These are phyloP conservation scores for Sordariomycetes sp. DNA, from an alignment of 2,329 filamentous ascomycete genomes.

Conservation along the genomic window DNA sequence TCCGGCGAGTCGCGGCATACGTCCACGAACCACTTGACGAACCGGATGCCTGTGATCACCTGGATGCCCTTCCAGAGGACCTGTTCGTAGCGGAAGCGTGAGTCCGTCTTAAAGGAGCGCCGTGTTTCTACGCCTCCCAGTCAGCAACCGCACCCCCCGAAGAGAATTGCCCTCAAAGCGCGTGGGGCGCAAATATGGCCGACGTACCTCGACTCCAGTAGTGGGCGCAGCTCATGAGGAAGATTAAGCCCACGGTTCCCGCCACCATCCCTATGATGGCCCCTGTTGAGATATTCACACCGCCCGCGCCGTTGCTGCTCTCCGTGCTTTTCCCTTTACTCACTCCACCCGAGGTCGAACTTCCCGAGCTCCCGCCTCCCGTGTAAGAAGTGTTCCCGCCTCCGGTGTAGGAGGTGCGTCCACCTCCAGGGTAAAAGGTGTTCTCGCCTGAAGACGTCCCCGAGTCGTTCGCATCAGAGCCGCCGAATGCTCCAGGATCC, in stretches of 20 bases:
- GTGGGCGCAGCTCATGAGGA: background rate
- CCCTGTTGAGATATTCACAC: background rate
- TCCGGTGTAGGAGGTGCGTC: background rate
- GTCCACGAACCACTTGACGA: background rate
- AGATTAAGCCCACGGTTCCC: background rate
- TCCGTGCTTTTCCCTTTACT: background rate
- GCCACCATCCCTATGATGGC: background rate
- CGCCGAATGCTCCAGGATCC: too few relatives aligned
- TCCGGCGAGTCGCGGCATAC: background rate
- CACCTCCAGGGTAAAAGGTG: background rate
- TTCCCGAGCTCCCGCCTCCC: background rate
- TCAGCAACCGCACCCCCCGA: background rate
- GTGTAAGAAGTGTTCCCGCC: background rate
- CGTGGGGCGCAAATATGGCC: background rate
- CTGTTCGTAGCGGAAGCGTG: background rate
- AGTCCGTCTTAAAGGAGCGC: background rate
- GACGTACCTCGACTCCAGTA: background rate
- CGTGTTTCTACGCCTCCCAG: background rate
- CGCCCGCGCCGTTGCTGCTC: background rate
- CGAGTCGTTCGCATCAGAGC: too few relatives aligned
- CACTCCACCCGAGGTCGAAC: background rate
- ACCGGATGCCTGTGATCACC: background rate
- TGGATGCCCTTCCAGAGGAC: constrained; percentile 2
- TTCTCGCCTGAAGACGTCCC: too few relatives aligned
- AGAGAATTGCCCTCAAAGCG: background rate